Conservation (phyloP, 768 basidiomycete species). For the Termitomyces heimii region DNA sequence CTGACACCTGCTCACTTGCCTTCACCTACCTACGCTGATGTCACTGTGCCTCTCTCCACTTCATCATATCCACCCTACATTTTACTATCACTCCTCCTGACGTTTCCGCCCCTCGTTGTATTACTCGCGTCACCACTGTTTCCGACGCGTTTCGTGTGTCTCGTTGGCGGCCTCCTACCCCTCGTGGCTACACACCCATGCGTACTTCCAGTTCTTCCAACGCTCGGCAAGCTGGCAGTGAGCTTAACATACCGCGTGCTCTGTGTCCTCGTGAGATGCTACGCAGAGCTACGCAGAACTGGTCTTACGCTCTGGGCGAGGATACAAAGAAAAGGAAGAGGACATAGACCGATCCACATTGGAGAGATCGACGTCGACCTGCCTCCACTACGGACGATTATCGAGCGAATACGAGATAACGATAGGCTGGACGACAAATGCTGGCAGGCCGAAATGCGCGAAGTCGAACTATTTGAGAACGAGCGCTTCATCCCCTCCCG, state of each 20-base stretch:
- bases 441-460: slow-evolving; percentile 59
- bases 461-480: slow-evolving; percentile 80
- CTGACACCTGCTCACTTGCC: slow-evolving; percentile 38
- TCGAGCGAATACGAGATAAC: slow-evolving; percentile 50
- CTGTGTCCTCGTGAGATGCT: background rate
- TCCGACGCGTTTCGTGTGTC: slow-evolving; percentile 40
- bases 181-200: slow-evolving; percentile 10
- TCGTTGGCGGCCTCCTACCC: slow-evolving; percentile 26
- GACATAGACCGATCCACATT: background rate
- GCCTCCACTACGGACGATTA: slow-evolving; percentile 15
- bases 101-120: slow-evolving; percentile 45
- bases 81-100: slow-evolving; percentile 39
- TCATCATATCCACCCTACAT: slow-evolving; percentile 51
- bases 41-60: slow-evolving; percentile 9
- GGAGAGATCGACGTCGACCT: background rate
- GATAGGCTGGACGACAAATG: slow-evolving; percentile 57
- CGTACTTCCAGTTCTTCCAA: slow-evolving; percentile 7
- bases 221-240: background rate
- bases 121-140: slow-evolving; percentile 40
- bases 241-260: background rate
- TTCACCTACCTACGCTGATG: slow-evolving; percentile 24
- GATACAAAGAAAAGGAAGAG: background rate
- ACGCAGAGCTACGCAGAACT: background rate
- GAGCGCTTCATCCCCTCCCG: slow-evolving; percentile 41
- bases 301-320: background rate